Percentiles rank a stretch among this genome's conserved stretches.
These are phyloP conservation scores for Jamesozyma jinghongensis DNA, from an alignment of 805 yeast species.

Conservation along the genomic window DNA sequence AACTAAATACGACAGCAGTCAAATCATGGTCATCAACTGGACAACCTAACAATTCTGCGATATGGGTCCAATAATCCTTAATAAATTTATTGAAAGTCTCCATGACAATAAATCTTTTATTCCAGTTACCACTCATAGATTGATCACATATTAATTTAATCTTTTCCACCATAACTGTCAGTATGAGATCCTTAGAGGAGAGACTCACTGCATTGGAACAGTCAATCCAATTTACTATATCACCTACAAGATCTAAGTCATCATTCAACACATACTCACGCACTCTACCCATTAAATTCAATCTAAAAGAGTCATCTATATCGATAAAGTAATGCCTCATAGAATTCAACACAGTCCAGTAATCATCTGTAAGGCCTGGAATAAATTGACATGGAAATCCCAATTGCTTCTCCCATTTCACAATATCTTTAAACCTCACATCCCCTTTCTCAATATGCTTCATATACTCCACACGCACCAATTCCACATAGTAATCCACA, in stretches of 20 bases:
- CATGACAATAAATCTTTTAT: slow-evolving; percentile 17
- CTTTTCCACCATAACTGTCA: slow-evolving; percentile 16
- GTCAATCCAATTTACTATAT: slow-evolving; percentile 20
- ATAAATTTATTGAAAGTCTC: slow-evolving; percentile 24
- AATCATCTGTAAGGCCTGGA: slow-evolving; percentile 9
- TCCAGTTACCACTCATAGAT: slow-evolving; percentile 14
- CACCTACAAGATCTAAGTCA: slow-evolving; percentile 19
- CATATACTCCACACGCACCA: slow-evolving; percentile 21
- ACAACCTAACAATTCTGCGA: slow-evolving; percentile 15
- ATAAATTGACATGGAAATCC: slow-evolving; percentile 19
- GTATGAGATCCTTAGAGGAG: slow-evolving; percentile 14
- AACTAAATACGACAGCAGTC: slow-evolving; percentile 17
- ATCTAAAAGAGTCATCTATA: slow-evolving; percentile 10
- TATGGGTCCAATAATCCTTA: slow-evolving; percentile 19
- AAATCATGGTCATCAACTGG: slow-evolving; percentile 24
- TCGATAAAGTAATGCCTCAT: slow-evolving; percentile 23
- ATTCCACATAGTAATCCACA: slow-evolving; percentile 14
- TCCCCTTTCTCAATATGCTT: background rate
- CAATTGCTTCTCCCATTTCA: slow-evolving; percentile 17
- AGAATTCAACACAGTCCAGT: slow-evolving; percentile 14
- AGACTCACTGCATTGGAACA: slow-evolving; percentile 10
- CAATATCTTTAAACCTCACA: slow-evolving; percentile 5
- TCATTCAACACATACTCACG: slow-evolving; percentile 16
- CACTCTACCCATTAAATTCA: slow-evolving; percentile 8
- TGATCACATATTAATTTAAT: slow-evolving; percentile 13